phyloP scores from a whole-genome alignment of 805 yeast species.

The Cyberlindnera suaveolens region DNA sequence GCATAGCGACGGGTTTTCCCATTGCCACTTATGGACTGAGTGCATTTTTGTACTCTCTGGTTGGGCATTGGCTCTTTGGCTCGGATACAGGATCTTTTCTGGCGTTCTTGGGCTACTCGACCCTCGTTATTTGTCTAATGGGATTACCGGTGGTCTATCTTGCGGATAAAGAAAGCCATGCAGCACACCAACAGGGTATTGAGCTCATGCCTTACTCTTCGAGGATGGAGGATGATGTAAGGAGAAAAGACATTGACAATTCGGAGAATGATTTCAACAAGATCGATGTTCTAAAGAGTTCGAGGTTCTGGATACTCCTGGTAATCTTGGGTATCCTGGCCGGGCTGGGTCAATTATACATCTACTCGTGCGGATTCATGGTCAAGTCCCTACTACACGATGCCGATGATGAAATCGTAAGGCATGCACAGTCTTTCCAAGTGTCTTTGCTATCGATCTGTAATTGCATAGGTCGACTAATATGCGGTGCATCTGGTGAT shows the following conservation, averaged over 20 bases:
- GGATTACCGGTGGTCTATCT: conserved; percentile 40
- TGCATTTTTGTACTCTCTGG: conserved; percentile 58
- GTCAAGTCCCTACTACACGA: conserved; percentile 40
- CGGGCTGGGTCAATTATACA: conserved; percentile 71
- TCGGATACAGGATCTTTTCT: conserved; percentile 44
- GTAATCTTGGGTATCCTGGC: conserved; percentile 47
- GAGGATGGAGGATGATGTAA: too few relatives aligned
- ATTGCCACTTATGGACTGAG: conserved; percentile 70
- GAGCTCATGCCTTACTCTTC: background rate
- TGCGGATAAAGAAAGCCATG: conserved; percentile 12
- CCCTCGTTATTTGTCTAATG: conserved; percentile 34
- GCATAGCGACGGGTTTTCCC: conserved; percentile 72
- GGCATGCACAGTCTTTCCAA: conserved; percentile 58
- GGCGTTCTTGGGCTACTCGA: conserved; percentile 37
- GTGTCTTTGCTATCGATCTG: conserved; percentile 66
- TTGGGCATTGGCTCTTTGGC: conserved; percentile 46
- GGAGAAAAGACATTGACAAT: background rate
- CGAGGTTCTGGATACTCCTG: conserved; percentile 46
- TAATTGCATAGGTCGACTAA: conserved; percentile 60
- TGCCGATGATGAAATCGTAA: conserved; percentile 28
- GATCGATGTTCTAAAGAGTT: conserved; percentile 19
- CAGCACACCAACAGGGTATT: background rate
- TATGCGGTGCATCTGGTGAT: conserved; percentile 63
- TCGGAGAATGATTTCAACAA: conserved; percentile 4
- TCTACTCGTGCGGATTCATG: conserved; percentile 68